A percentile compares a stretch with the other conserved stretches of the same genome.
phyloP scores from a whole-genome alignment of 257 asterid genomes.

The Forsythia viridissima region DNA sequence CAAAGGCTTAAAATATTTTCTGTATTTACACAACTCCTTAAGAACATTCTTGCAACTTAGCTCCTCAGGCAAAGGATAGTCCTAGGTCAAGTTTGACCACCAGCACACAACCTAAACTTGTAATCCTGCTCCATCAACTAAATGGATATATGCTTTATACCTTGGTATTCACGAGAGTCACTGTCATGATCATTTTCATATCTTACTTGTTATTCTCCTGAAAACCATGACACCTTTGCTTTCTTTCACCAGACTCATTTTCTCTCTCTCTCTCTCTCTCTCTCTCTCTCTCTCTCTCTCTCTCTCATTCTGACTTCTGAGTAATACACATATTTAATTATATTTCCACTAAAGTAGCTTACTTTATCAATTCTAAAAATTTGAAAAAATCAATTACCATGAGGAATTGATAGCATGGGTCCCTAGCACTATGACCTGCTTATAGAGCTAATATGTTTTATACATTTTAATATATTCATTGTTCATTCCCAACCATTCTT shows the following conservation, averaged over 20 bases:
- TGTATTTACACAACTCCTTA: background rate
- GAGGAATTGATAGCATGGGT: background rate
- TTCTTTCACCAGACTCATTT: background rate
- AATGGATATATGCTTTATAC: background rate
- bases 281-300: background rate
- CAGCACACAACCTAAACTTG: background rate
- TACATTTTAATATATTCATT: background rate
- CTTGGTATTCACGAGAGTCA: background rate
- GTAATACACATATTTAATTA: background rate
- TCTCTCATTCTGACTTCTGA: background rate
- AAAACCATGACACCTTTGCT: background rate
- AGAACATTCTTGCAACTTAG: background rate
- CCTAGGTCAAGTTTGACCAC: background rate
- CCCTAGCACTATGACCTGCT: background rate
- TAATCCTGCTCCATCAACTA: constrained; percentile 3
- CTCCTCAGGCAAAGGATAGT: background rate
- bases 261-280: background rate
- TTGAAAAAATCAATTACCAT: background rate
- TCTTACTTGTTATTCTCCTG: background rate
- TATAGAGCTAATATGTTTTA: background rate
- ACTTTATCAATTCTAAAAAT: background rate
- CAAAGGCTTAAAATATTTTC: background rate
- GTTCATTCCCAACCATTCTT: background rate
- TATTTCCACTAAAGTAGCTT: background rate
- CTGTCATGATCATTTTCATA: background rate